Evolutionary conservation across 345 rosid species (phyloP), one percentile per base, ranked within the genome.

Genomic region (Euphorbia tirucalli): DNA sequence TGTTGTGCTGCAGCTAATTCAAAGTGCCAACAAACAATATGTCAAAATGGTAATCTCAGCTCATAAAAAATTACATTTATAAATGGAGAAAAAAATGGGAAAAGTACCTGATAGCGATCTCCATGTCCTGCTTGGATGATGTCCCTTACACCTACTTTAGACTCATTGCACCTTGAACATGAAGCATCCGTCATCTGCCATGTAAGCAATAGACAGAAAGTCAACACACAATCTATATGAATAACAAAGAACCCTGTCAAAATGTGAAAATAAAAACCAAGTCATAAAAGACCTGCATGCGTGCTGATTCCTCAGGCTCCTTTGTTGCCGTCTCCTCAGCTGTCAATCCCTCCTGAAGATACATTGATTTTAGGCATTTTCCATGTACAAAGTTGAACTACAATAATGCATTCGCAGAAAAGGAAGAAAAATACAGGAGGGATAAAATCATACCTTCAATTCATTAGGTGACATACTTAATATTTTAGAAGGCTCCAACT

Each of bases 101-200:
- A 44, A 60, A 55, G n/a, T 60, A 95, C 99, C 98, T 96, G 93
- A 76, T 96, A 96, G 68, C 98, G 93, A 79, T 87, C 97, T 55
- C 94, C 95, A 71, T 86, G 96, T 63, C 99, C 98, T 61, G 98
- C 97, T 81, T 93, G 98, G 81, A 96, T 96, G 65, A 96, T 91
- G 80, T 96, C 99, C 79, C 90, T 83, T 69, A 91, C 72, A 19
- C 96, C 95, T 1, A 93, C 99, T 77, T 87, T 85, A 19, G 72
- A 61, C 78, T 88, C 87, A 22, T 71, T 82, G 88, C 99, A 96
- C 77, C 98, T 87, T 46, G 87, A 77, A 78, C 99, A 96, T 30
- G 80, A 83, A 77, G 92, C 97, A 87, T 89, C 88, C 14, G 92
- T 90, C 91, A 86, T 86, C 90, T 88, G 85, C 73, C 62, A 35